Evolutionary conservation across 2,329 filamentous ascomycete genomes (phyloP).

Genomic region (Exophiala phaeomuriformis): DNA sequence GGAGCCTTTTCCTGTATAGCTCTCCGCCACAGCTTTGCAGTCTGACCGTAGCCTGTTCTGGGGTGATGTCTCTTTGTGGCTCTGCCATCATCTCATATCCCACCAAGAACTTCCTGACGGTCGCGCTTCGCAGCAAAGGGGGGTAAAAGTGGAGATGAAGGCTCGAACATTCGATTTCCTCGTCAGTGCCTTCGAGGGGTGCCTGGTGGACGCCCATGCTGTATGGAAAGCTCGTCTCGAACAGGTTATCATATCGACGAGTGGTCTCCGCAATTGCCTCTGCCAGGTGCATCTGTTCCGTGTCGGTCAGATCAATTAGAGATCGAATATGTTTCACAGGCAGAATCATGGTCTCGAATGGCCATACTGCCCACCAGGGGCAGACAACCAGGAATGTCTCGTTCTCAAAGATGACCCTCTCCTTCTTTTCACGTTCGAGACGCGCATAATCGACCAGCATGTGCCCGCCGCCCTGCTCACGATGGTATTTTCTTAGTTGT

Average conservation of each 20-base stretch:
- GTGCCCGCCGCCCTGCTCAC: conserved; percentile 64
- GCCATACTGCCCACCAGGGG: conserved; percentile 98
- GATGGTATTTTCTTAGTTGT: conserved; percentile 70
- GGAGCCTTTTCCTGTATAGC: conserved; percentile 66
- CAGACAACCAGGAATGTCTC: conserved; percentile 76
- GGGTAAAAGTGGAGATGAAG: conserved; percentile 98
- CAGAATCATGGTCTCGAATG: conserved; percentile 88
- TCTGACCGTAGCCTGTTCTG: conserved; percentile 80
- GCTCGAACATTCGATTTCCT: conserved; percentile 81
- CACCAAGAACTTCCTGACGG: conserved; percentile 91
- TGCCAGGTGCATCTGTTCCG: conserved; percentile 67
- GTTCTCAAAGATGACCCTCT: conserved; percentile 86
- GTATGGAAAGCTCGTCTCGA: conserved; percentile 94
- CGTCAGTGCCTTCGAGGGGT: conserved; percentile 69
- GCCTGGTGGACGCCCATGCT: conserved; percentile 96
- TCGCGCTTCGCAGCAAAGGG: conserved; percentile 82
- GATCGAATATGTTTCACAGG: conserved; percentile 76
- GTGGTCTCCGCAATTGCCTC: conserved; percentile 83
- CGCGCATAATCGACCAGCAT: conserved; percentile 80
- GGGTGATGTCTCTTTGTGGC: conserved; percentile 96
- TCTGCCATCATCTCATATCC: conserved; percentile 96
- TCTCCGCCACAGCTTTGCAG: conserved; percentile 70
- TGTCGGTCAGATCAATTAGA: conserved; percentile 68
- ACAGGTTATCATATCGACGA: conserved; percentile 89
- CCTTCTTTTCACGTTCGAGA: conserved; percentile 71